Evolutionary conservation across 1,284 basidiomycete species (phyloP).

Genomic region (Ceratobasidium sp.): DNA sequence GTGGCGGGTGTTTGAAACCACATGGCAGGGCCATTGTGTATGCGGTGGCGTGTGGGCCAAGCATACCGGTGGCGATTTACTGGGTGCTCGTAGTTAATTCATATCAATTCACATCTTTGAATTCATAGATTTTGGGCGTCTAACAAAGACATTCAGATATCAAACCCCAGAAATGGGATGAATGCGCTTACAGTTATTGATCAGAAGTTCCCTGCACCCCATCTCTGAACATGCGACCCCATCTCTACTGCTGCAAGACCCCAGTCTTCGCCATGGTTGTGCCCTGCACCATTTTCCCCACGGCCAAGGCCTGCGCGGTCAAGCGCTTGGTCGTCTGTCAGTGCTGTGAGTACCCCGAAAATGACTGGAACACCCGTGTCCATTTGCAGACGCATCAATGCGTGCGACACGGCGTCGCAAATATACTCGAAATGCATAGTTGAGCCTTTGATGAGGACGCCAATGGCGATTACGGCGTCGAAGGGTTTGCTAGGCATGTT

Average conservation of each 20-base stretch:
- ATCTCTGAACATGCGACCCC: conserved; percentile 75
- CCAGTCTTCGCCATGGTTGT: conserved; percentile 98
- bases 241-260: conserved; percentile 94
- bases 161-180: not conserved
- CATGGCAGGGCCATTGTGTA: conserved; percentile 36
- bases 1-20: conserved; percentile 34
- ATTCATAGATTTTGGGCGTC: not conserved
- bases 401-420: conserved; percentile 90
- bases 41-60: conserved; percentile 33
- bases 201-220: conserved; percentile 77
- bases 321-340: conserved; percentile 94
- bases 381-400: conserved; percentile 92
- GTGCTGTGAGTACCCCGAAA: conserved; percentile 93
- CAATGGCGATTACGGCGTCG: conserved; percentile 95
- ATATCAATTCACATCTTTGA: not conserved
- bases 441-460: conserved; percentile 95
- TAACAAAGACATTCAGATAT: not conserved
- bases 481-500: conserved; percentile 74
- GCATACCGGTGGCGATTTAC: conserved; percentile 19
- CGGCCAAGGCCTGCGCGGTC: conserved; percentile 86
- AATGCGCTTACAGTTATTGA: too few relatives aligned
- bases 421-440: conserved; percentile 99
- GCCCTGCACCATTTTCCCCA: conserved; percentile 69
- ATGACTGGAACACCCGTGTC: conserved; percentile 96
- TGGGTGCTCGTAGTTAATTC: conserved; percentile 37